Conservation (phyloP, 345 rosid species). For the Citrus maxima region DNA sequence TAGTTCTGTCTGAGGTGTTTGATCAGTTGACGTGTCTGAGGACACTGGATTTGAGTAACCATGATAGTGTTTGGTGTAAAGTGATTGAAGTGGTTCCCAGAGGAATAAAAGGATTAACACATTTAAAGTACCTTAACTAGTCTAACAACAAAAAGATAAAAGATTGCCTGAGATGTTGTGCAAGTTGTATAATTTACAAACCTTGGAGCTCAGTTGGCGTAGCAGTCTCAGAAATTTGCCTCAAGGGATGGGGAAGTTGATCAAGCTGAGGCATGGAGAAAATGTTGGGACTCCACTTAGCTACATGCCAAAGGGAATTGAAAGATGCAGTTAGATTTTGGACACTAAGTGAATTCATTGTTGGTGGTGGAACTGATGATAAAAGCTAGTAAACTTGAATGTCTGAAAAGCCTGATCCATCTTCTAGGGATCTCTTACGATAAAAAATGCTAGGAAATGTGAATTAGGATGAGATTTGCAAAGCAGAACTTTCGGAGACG, state of each 20-base stretch:
- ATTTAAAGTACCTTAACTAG: constrained; percentile 15
- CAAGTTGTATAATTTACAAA: constrained; percentile 4
- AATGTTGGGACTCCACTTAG: background rate
- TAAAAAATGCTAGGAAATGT: background rate
- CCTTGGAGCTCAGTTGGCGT: background rate
- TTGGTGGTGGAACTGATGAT: background rate
- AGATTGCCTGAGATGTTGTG: constrained; percentile 7
- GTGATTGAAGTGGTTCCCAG: background rate
- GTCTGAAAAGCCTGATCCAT: background rate
- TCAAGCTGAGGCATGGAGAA: background rate
- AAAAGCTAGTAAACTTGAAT: background rate
- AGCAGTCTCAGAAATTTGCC: background rate
- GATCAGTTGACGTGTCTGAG: too few relatives aligned
- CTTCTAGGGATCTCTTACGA: background rate
- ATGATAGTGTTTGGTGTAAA: too few relatives aligned
- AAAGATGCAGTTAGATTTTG: background rate
- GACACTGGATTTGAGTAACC: too few relatives aligned
- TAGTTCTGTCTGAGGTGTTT: too few relatives aligned
- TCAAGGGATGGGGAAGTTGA: background rate
- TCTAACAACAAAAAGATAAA: accelerated
- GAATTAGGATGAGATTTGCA: background rate
- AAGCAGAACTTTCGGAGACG: background rate
- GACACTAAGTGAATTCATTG: background rate
- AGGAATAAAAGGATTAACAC: background rate
- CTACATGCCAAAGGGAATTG: constrained; percentile 13